phyloP scores from a whole-genome alignment of 169 alveolate genomes.

The Cystoisospora suis region DNA sequence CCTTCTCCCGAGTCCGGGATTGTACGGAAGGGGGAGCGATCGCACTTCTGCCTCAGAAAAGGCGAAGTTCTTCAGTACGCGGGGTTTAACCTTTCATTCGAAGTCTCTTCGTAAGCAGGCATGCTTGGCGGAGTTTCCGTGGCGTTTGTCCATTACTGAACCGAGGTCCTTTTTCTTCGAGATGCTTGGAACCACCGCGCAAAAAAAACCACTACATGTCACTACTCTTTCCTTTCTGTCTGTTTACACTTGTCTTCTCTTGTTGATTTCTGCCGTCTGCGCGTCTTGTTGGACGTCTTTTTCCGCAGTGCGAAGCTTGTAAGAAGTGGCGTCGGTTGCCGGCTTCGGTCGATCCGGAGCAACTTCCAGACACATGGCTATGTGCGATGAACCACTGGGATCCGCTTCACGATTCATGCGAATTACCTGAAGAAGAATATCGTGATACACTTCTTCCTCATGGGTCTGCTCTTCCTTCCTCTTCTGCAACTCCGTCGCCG shows the following conservation, averaged over 20 bases:
- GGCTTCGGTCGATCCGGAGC: constrained; percentile 41
- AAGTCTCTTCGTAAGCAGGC: too few relatives aligned
- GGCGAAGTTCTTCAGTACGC: too few relatives aligned
- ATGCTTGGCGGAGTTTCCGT: too few relatives aligned
- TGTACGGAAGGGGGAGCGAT: too few relatives aligned
- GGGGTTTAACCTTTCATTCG: too few relatives aligned
- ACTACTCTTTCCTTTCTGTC: not conserved
- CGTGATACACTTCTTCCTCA: not conserved
- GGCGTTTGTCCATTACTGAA: too few relatives aligned
- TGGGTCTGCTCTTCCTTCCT: not conserved
- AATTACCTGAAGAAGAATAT: constrained; percentile 47
- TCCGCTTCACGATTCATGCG: constrained; percentile 6
- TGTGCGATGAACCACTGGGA: constrained; percentile 55
- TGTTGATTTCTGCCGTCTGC: not conserved
- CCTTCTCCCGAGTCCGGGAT: too few relatives aligned
- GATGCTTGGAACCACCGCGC: too few relatives aligned
- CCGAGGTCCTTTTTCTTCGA: too few relatives aligned
- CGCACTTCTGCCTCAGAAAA: too few relatives aligned
- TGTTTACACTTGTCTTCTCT: not conserved
- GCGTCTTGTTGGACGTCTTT: not conserved
- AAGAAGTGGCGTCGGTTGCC: constrained; percentile 60
- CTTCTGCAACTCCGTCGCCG: not conserved
- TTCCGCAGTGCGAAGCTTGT: constrained; percentile 50
- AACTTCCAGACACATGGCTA: constrained; percentile 49
- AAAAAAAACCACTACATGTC: too few relatives aligned